Evolutionary conservation across 1,139 yeast species (phyloP), one percentile per base, ranked within the genome.

Genomic region (Blastobotrys serpentis): DNA sequence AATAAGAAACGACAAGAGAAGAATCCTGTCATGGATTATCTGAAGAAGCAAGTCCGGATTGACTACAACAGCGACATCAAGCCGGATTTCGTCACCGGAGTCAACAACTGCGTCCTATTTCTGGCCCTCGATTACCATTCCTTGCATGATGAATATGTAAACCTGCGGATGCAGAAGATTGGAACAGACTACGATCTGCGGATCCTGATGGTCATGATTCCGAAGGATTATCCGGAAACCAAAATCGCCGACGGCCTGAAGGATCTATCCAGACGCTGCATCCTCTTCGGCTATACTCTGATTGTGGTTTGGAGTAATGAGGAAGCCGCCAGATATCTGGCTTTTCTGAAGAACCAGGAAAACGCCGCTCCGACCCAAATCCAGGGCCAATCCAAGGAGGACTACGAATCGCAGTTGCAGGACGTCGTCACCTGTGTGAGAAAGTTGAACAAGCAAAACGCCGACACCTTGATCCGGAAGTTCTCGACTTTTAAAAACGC

Each of bases 141-240:
- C 58, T 70, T 90, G 39, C 90, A 86, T 54, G 96, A 96, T 0
- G 97, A 89, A 62, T 89, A 92, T 60, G 79, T 92, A 2, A 80
- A 81, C 72, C 78, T 79, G 50, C 76, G 94, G 48, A 73, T 89
- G 58, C 79, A 78, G 54, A 81, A 81, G 48, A 64, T 82, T 23
- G 72, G 76, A 25, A 78, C 74, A 55, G 63, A 59, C 37, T 69
- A 60, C 51, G 76, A 77, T 8, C 70, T 84, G 43, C 77, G 90
- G 14, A 72, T 89, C 1, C 63, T 92, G 39, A 68, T 92, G 43
- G 81, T 84, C 14, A 82, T 86, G 14, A 86, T 88, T 2, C 98
- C 89, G 60, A 79, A 86, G 21, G 92, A 83, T 23, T 17, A 26
- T 18, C 34, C 34, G 2, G 50, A 50, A 13, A 40, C 40, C 8